Percentiles rank a stretch among this genome's conserved stretches.
phyloP scores from a whole-genome alignment of 495 filamentous ascomycete genomes.

The Podospora conica region DNA sequence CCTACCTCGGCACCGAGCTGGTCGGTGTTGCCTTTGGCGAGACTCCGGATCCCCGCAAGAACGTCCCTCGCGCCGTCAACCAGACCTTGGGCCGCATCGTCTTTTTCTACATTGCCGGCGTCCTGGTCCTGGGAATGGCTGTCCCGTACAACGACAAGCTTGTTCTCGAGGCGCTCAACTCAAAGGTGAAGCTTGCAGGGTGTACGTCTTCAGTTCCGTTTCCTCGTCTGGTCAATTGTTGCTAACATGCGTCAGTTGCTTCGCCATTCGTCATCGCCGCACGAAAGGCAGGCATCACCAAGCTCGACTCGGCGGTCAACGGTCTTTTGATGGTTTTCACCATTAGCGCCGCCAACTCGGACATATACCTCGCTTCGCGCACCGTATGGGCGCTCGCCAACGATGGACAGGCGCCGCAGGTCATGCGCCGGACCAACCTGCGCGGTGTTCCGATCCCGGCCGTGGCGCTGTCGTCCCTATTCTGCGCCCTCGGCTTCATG shows the following conservation, averaged over 20 bases:
- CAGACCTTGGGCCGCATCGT: slow-evolving; percentile 71
- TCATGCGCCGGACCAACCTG: slow-evolving; percentile 64
- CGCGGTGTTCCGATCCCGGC: slow-evolving; percentile 72
- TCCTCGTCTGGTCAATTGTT: background rate
- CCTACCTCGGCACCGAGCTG: slow-evolving; percentile 79
- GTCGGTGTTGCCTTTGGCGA: slow-evolving; percentile 76
- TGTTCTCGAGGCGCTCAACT: slow-evolving; percentile 51
- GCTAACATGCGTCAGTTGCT: slow-evolving; percentile 37
- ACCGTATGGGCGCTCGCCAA: slow-evolving; percentile 73
- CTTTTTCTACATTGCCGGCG: slow-evolving; percentile 65
- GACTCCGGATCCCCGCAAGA: slow-evolving; percentile 71
- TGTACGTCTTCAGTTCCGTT: slow-evolving; percentile 15
- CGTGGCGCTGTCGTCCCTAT: slow-evolving; percentile 52
- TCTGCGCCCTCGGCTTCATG: slow-evolving; percentile 70
- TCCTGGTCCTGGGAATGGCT: slow-evolving; percentile 66
- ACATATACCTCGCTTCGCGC: slow-evolving; percentile 77
- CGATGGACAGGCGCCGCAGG: slow-evolving; percentile 65
- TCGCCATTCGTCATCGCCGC: slow-evolving; percentile 64
- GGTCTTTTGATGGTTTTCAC: slow-evolving; percentile 75
- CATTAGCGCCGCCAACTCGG: slow-evolving; percentile 71
- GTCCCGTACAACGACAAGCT: slow-evolving; percentile 50
- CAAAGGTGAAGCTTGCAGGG: slow-evolving; percentile 38
- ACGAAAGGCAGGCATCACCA: slow-evolving; percentile 55
- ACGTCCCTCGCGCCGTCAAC: slow-evolving; percentile 63
- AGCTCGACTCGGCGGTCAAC: slow-evolving; percentile 69